phyloP scores from a whole-genome alignment of 768 basidiomycete species.

The Hebeloma cylindrosporum region DNA sequence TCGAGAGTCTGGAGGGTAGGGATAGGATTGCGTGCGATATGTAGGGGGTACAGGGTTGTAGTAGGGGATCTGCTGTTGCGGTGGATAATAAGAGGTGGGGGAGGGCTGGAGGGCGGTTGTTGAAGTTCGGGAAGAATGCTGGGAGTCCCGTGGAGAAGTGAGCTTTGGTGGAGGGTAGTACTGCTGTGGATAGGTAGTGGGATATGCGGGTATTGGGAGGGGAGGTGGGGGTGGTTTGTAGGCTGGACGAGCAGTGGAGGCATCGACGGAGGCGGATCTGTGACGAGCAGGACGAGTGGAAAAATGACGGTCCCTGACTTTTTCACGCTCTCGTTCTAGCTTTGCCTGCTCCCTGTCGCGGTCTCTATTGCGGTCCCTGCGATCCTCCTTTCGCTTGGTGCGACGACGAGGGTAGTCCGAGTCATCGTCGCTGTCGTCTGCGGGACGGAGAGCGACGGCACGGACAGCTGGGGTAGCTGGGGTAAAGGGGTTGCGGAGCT shows the following conservation, averaged over 20 bases:
- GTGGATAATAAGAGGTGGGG: slow-evolving; percentile 21
- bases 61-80: slow-evolving; percentile 20
- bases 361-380: slow-evolving; percentile 15
- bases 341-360: slow-evolving; percentile 14
- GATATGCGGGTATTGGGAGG: slow-evolving; percentile 11
- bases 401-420: slow-evolving; percentile 9
- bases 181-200: slow-evolving; percentile 12
- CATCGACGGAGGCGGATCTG: slow-evolving; percentile 26
- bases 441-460: slow-evolving; percentile 12
- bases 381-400: slow-evolving; percentile 8
- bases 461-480: slow-evolving; percentile 32
- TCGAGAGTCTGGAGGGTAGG: slow-evolving; percentile 15
- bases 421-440: slow-evolving; percentile 13
- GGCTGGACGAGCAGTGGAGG: slow-evolving; percentile 14
- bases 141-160: slow-evolving; percentile 25
- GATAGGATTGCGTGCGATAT: slow-evolving; percentile 16
- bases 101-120: slow-evolving; percentile 22
- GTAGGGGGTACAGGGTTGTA: slow-evolving; percentile 13
- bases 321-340: slow-evolving; percentile 15
- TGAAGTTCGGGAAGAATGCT: slow-evolving; percentile 27
- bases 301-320: slow-evolving; percentile 10
- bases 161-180: slow-evolving; percentile 18
- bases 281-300: slow-evolving; percentile 17
- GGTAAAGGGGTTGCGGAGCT: slow-evolving; percentile 29
- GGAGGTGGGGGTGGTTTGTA: slow-evolving; percentile 21